Conservation (phyloP, 139 green algal species). For the Coelastrella sp. region DNA sequence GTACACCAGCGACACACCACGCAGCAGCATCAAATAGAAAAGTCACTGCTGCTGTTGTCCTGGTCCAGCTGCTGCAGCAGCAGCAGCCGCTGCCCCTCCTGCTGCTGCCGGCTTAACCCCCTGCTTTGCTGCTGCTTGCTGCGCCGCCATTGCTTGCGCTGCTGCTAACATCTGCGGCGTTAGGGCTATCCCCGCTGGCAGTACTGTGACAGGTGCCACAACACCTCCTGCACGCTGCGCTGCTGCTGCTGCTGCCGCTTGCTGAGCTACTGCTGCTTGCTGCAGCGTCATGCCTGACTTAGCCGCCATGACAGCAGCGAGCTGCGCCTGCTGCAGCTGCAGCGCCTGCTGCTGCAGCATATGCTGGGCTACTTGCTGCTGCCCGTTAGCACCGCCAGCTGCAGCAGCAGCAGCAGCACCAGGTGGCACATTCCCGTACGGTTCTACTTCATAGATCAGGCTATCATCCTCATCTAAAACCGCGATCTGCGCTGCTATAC, state of each 20-base stretch:
- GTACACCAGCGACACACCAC: too few relatives aligned
- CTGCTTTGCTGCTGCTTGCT: constrained; percentile 32
- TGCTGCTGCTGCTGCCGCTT: not conserved
- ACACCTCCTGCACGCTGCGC: not conserved
- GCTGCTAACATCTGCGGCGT: constrained; percentile 37
- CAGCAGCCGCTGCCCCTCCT: not conserved
- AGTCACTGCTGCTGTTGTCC: not conserved
- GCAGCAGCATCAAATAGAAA: too few relatives aligned
- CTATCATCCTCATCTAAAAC: not conserved
- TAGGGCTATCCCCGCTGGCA: constrained; percentile 2
- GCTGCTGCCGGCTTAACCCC: not conserved
- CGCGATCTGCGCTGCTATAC: constrained; percentile 23
- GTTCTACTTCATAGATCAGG: constrained; percentile 24
- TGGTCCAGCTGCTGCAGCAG: not conserved
- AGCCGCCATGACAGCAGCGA: not conserved
- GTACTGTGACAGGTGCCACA: not conserved
- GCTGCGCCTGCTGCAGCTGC: constrained; percentile 31
- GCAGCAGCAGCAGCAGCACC: not conserved
- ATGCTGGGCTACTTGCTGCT: constrained; percentile 30
- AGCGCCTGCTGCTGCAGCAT: constrained; percentile 14
- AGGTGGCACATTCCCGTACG: constrained; percentile 4
- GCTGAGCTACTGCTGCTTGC: constrained; percentile 4
- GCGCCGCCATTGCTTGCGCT: constrained; percentile 33
- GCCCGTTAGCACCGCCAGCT: constrained; percentile 1
- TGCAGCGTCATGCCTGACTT: constrained; percentile 25